phyloP scores from a whole-genome alignment of 2,329 filamentous ascomycete species.

The Aspergillus sp. region DNA sequence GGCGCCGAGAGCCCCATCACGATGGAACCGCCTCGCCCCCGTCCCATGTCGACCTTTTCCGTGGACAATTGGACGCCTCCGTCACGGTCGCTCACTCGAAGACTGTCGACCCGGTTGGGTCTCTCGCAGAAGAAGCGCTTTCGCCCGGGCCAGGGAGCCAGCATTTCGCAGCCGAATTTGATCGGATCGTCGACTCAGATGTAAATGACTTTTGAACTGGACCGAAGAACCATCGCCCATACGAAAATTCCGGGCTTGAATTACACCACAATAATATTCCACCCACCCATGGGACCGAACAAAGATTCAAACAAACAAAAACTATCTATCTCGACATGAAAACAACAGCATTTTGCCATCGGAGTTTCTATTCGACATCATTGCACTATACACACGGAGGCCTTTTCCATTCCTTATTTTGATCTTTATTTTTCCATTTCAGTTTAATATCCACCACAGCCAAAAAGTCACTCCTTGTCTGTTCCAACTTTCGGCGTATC shows the following conservation, averaged over 20 bases:
- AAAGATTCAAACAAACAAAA: not conserved
- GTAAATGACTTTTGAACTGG: not conserved
- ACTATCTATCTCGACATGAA: not conserved
- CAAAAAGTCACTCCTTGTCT: conserved; percentile 8
- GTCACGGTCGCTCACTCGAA: conserved; percentile 23
- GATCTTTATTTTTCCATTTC: not conserved
- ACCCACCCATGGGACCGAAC: too few relatives aligned
- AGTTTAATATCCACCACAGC: conserved; percentile 1
- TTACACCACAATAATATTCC: too few relatives aligned
- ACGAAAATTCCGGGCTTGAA: too few relatives aligned
- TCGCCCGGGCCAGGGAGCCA: conserved; percentile 14
- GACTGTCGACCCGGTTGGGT: conserved; percentile 26
- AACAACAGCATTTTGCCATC: not conserved
- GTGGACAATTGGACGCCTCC: conserved; percentile 20
- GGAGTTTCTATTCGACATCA: not conserved
- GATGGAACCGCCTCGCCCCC: conserved; percentile 18
- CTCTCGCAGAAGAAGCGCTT: conserved; percentile 22
- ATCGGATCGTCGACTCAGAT: conserved; percentile 33
- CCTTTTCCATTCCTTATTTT: not conserved
- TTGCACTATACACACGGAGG: not conserved
- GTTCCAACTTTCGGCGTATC: not conserved
- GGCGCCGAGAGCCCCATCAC: conserved; percentile 6
- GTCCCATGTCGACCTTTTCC: conserved; percentile 29
- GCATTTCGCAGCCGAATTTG: conserved; percentile 35
- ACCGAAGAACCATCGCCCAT: too few relatives aligned